Evolutionary conservation across 1,284 basidiomycete genomes (phyloP), one percentile per base, ranked within the genome.

Genomic region (Coniferiporia sulphurascens): DNA sequence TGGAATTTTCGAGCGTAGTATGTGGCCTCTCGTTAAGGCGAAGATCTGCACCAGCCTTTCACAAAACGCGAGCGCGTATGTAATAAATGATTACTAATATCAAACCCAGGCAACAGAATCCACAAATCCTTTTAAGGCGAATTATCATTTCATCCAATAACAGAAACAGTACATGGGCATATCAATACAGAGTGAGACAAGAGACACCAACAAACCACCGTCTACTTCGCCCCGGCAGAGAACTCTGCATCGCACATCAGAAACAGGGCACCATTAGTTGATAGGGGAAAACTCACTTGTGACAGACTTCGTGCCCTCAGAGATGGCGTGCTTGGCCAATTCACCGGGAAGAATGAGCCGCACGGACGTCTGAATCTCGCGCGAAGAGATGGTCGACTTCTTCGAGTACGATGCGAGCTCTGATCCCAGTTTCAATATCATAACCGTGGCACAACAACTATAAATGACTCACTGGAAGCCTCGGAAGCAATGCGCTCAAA

Each of bases 291-390:
- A 59, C 61, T 10, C 34, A 62, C 61, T 62, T 13, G 61, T 62
- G 5, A 62, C 61, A 44, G 61, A 62, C 77, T 87, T 89, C 62
- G 86, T 89, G 48, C 89, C 89, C 75, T 92, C 89, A 19, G 87
- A 89, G 75, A 92, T 89, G 70, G 87, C 88, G 75, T 91, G 88
- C 82, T 90, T 91, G 67, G 85, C 85, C 58, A 89, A 77, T 73
- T 89, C 86, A 72, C 85, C 86, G 56, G 86, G 86, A 41, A 88
- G 78, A 73, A 88, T 86, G 62, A 88, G 78, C 60, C 86, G 81
- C 62, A 86, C 85, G 56, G 82, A 74, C n/a, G 86, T 88, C 73
- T 88, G 86, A 70, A 88, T 87, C 76, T 87, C 86, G 64, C 85
- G 83, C 45, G 85, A 86, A 52, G 85, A 86, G 74, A 87, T 87